These are phyloP conservation scores for Gremmenia infestans DNA, from an alignment of 2,329 filamentous ascomycete genomes.

Conservation along the genomic window DNA sequence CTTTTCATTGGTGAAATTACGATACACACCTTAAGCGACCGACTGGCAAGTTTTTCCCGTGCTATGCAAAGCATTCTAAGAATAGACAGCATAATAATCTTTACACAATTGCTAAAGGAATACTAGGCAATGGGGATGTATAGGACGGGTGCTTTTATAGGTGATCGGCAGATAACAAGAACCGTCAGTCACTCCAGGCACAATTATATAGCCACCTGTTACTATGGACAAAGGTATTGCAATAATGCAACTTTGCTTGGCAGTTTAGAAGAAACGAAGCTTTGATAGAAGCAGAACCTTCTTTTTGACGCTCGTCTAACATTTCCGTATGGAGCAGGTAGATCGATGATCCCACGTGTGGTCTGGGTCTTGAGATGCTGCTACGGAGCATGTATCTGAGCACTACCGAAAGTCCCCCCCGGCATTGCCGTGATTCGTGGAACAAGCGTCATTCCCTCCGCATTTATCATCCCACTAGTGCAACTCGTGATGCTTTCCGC, in stretches of 20 bases:
- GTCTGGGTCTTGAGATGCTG: not conserved
- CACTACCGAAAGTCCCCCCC: slow-evolving; percentile 7
- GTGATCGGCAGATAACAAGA: not conserved
- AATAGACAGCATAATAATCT: not conserved
- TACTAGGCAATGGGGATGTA: not conserved
- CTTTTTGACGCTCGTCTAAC: not conserved
- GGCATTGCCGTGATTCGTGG: slow-evolving; percentile 12
- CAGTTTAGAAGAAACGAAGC: not conserved
- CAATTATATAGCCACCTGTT: not conserved
- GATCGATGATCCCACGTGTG: slow-evolving; percentile 11
- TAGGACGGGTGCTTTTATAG: not conserved
- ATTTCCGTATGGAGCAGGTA: not conserved
- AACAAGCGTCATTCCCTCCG: not conserved
- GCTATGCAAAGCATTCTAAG: not conserved
- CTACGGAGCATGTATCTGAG: not conserved
- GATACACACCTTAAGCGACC: not conserved
- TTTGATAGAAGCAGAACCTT: not conserved
- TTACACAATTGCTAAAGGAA: not conserved
- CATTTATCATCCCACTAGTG: too few species aligned
- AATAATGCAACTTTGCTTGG: too few species aligned
- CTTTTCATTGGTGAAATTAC: not conserved
- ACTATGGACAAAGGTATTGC: too few species aligned
- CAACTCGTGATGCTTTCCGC: too few species aligned
- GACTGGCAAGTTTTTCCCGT: not conserved
- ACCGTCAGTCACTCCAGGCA: not conserved